A percentile compares a stretch with the other conserved stretches of the same genome.
Conservation (phyloP, 371 early-diverging fungal genomes). For the Fennellomyces sp. region DNA sequence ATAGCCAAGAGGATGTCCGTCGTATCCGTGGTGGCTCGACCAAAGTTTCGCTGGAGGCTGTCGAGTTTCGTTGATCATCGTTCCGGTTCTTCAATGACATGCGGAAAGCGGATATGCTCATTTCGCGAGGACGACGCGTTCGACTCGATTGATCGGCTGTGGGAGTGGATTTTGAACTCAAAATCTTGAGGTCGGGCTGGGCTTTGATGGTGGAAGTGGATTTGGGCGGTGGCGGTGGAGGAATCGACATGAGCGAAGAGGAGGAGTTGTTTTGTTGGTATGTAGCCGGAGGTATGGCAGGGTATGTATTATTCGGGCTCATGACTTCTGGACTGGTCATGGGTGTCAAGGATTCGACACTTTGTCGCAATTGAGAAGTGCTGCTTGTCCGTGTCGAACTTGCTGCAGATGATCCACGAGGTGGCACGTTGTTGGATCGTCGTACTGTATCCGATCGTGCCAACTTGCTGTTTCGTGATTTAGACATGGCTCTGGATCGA, state of each 20-base stretch:
- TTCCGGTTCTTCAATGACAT: constrained; percentile 17
- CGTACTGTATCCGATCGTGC: not conserved
- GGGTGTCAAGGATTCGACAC: constrained; percentile 16
- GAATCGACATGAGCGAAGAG: not conserved
- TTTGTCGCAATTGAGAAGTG: constrained; percentile 4
- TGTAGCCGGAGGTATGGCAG: not conserved
- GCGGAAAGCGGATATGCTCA: constrained; percentile 34
- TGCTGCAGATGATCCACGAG: not conserved
- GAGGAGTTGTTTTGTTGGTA: not conserved
- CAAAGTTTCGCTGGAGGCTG: not conserved
- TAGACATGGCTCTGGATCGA: not conserved
- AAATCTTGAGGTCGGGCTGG: constrained; percentile 10
- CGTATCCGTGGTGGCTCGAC: constrained; percentile 5
- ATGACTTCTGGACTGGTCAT: constrained; percentile 17
- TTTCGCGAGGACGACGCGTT: constrained; percentile 25
- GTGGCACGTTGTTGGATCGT: not conserved
- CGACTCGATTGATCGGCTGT: constrained; percentile 7
- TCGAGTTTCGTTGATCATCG: not conserved
- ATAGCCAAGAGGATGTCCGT: constrained; percentile 10
- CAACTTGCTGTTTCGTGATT: not conserved
- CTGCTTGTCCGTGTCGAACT: not conserved
- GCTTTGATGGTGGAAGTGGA: constrained; percentile 5
- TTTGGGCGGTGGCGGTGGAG: not conserved
- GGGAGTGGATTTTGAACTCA: constrained; percentile 19
- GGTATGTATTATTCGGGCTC: constrained; percentile 16